Evolutionary conservation across 805 yeast genomes (phyloP), one percentile per base, ranked within the genome.

Genomic region (Ogataea minuta): DNA sequence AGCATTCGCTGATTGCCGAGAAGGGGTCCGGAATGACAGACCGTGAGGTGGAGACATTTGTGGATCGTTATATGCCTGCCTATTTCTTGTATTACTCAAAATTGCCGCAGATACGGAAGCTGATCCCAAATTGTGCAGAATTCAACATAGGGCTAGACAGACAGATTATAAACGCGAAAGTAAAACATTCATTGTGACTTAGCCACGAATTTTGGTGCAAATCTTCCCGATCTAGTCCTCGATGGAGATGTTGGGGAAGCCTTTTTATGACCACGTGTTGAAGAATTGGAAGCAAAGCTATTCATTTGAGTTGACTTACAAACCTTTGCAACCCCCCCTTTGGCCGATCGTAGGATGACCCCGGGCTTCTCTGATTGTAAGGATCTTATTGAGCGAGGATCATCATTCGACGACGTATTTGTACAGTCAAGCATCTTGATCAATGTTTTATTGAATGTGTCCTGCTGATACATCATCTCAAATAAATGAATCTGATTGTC

Each of bases 51-150:
- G 60, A 49, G 8, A 47, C 47, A 13, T 93, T 93, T 67, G 81
- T 91, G 9, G 77, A 82, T 44, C 72, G 95, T 44, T 91, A 91
- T 60, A 83, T 85, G 88, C 95, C 95, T 1, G 76, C 83, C 25
- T 91, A 91, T 53, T 74, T 77, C 45, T 54, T 90, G 14, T 93
- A 85, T 58, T 82, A 77, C 53, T 43, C 47, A 29, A 34, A 48
- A 9, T 38, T 60, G 10, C 27, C 39, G 4, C 21, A 36, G 2
- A 44, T 48, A 17, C 29, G 13, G 7, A 25, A 25, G 11, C 1
- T 38, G 3, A 41, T 41, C 9, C 37, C 41, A 6, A 12, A 34
- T 10, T 24, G 43, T 21, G 33, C 47, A 15, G 34, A 43, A 8
- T 27, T 54, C 23, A 37, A 41, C 9, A 53, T 53, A 17, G 53